Evolutionary conservation across 306 rosid genomes (phyloP), one percentile per base, ranked within the genome.

Genomic region (Lithocarpus polystachyus): DNA sequence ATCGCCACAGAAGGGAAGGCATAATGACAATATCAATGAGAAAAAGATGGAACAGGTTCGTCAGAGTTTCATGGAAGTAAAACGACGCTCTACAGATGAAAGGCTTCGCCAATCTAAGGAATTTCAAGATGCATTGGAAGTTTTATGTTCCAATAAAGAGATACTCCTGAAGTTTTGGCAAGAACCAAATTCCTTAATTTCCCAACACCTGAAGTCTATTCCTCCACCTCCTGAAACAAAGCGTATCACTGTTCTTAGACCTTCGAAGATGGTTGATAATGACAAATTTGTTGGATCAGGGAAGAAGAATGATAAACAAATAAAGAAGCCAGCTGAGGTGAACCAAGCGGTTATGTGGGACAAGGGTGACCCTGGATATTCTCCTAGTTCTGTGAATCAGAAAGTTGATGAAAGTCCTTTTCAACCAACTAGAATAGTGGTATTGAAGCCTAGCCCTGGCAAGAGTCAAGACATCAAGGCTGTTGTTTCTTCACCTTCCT

Each of bases 401-500:
- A 89, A 85, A 79, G 84, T 80, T 77, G 96, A 86, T 13, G 93
- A 90, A 71, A 78, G 82, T 84, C 82, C 92, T 24, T 90, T 73
- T 73, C 94, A 83, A 78, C 89, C 93, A 55, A 93, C 99, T 79
- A 86, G 96, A 72, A 96, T 96, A 64, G 97, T 96, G 68, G 90
- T 93, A 56, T 77, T 96, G 88, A 93, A 92, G 84, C 99, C 99
- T 77, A 93, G 88, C 86, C 81, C 88, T 72, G 92, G 89, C 55
- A 89, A 86, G 83, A 75, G 82, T 70, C 78, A 80, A 75, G 94
- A 89, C 45, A 71, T 81, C 55, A 91, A 87, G 80, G 77, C 89
- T 67, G 80, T 83, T 71, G 72, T 59, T 73, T 82, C 94, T 85
- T 87, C 95, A 70, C 89, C 85, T 76, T 77, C 78, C 72, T 78